Base-by-base conservation (phyloP, 768 basidiomycete species). In the Trametes gibbosa region DNA sequence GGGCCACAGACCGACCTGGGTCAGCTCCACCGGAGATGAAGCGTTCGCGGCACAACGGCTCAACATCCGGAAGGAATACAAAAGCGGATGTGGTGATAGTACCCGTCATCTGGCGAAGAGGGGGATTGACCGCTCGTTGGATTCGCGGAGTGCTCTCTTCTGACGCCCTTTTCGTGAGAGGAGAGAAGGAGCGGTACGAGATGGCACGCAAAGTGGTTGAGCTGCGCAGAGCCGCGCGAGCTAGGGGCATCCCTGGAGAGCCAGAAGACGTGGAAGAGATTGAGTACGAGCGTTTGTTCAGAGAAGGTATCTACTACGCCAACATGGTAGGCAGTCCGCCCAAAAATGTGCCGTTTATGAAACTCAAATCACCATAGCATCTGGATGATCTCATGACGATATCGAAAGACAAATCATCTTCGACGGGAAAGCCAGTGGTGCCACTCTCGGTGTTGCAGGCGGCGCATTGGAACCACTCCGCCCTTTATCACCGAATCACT, bases 341-440 rank as follows among this genome's bases (percentile, higher is more conserved):
- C 9, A n/a, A n/a, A n/a, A n/a, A n/a, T n/a, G n/a, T 35, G 13
- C 14, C 8, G 12, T 35, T 34, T 2, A 35, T n/a, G 10, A 21
- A 1, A 10, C 48, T 47, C 10, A 54, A 13, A n/a, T 19, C 35
- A 16, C 46, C 68, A 5, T 66, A 95, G 93, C 74, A 81, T 13
- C 83, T 90, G 68, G 92, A 95, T 24, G 90, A 95, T 68, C 77
- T 96, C 29, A 82, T 90, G 40, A 68, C 73, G 19, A 85, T 95
- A 42, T 87, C 90, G 13, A 77, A 79, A 53, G 91, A 96, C 66
- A 75, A 84, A 35, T 95, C 90, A 23, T 86, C 89, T 0, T 78
- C 79, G 0, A 93, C 89, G 0, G 79, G 81, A 3, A 78, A 77
- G 16, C 81, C 85, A 0, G 95, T 84, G 68, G 90, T 90, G 3